These are phyloP conservation scores for Chlorella sp. DNA, from an alignment of 139 green algal species.

Conservation along the genomic window DNA sequence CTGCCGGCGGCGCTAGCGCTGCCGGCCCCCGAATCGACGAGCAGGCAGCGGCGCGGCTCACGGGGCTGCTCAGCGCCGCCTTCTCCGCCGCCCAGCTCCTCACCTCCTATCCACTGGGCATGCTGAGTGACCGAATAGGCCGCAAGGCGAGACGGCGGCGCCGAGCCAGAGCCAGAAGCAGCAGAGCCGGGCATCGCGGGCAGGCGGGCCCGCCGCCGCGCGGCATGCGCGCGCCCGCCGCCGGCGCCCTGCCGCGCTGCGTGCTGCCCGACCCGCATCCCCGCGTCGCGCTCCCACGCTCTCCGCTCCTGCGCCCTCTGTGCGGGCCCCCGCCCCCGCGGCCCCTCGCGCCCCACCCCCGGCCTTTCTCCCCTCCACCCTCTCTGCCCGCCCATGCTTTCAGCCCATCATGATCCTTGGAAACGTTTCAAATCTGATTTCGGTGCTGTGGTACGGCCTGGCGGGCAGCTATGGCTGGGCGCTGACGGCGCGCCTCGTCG, in stretches of 20 bases:
- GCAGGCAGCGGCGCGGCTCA: conserved; percentile 45
- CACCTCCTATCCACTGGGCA: conserved; percentile 52
- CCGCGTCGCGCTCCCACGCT: not conserved
- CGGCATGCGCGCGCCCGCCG: not conserved
- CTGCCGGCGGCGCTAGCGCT: too few relatives aligned
- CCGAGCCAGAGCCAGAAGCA: not conserved
- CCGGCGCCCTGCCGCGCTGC: not conserved
- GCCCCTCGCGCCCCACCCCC: not conserved
- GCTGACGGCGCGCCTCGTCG: conserved; percentile 34
- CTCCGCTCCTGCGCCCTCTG: not conserved
- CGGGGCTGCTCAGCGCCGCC: conserved; percentile 52
- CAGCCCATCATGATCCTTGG: conserved; percentile 71
- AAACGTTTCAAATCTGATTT: conserved; percentile 41
- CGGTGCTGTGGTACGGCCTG: conserved; percentile 62
- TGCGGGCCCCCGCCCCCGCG: not conserved
- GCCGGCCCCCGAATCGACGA: too few relatives aligned
- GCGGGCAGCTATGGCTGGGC: conserved; percentile 46
- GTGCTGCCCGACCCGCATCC: not conserved
- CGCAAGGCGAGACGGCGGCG: conserved; percentile 44
- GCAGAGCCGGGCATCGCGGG: not conserved
- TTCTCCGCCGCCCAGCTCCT: conserved; percentile 59
- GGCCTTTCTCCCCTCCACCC: not conserved
- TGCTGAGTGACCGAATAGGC: conserved; percentile 54
- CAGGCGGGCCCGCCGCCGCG: not conserved
- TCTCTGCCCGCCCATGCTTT: not conserved